Conservation (phyloP, 768 basidiomycete species). For the Albatrellus ellisii region DNA sequence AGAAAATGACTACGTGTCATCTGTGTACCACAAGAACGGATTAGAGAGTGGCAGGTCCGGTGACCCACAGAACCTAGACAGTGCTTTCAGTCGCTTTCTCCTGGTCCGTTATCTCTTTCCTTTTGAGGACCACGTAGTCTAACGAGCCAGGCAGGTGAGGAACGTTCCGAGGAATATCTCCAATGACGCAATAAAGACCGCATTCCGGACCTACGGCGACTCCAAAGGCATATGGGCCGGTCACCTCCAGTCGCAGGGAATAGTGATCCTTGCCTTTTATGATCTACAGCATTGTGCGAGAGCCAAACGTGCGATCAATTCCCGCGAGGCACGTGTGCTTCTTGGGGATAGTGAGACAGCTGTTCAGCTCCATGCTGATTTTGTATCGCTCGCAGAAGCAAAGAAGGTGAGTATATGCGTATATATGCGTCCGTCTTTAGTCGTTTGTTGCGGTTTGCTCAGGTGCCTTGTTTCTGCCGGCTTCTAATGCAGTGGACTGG, state of each 20-base stretch:
- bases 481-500: conserved; percentile 7
- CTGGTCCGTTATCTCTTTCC: conserved; percentile 10
- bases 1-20: conserved; percentile 3
- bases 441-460: not conserved
- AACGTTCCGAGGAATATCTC: conserved; percentile 2
- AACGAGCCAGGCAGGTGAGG: conserved; percentile 12
- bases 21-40: not conserved
- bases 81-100: conserved; percentile 19
- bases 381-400: conserved; percentile 10
- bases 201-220: conserved; percentile 5
- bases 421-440: no score
- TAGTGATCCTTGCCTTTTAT: conserved; percentile 13
- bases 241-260: conserved; percentile 7
- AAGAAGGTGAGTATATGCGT: conserved; percentile 9
- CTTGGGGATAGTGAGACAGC: conserved; percentile 3
- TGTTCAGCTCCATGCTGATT: conserved; percentile 10
- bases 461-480: not conserved
- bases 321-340: conserved; percentile 6
- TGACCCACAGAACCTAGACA: conserved; percentile 1
- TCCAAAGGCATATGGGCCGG: conserved; percentile 14
- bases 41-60: not conserved
- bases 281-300: conserved; percentile 11
- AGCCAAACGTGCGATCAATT: conserved; percentile 9
- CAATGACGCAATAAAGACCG: conserved; percentile 9
- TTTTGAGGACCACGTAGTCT: not conserved